phyloP scores from a whole-genome alignment of 1,139 yeast genomes.

The Sugiyamaella xylanicola region DNA sequence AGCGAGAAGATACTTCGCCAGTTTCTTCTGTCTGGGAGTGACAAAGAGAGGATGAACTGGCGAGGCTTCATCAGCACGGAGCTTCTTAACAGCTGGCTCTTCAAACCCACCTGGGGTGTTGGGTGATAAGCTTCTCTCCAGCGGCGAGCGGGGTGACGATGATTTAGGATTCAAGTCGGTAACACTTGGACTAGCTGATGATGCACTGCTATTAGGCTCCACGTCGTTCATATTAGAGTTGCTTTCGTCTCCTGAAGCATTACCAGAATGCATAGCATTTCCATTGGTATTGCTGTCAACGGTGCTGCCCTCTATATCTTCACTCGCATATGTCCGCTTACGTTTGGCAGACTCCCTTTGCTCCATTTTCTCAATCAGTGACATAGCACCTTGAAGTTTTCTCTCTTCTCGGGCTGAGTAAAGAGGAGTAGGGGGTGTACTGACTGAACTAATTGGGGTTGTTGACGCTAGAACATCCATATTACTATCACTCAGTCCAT shows the following conservation, averaged over 20 bases:
- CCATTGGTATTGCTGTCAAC: not conserved
- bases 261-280: not conserved
- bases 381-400: slow-evolving; percentile 37
- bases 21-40: slow-evolving; percentile 19
- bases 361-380: slow-evolving; percentile 34
- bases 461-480: not conserved
- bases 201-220: not conserved
- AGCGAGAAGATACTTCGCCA: slow-evolving; percentile 20
- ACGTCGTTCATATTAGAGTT: not conserved
- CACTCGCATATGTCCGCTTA: slow-evolving; percentile 8
- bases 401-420: slow-evolving; percentile 38
- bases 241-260: not conserved
- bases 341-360: slow-evolving; percentile 25
- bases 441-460: slow-evolving; percentile 1
- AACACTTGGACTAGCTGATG: not conserved
- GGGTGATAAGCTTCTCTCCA: slow-evolving; percentile 9
- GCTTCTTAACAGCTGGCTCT: slow-evolving; percentile 22
- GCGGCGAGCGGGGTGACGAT: not conserved
- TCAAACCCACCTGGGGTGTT: slow-evolving; percentile 5
- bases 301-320: slow-evolving; percentile 5
- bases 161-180: not conserved
- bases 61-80: slow-evolving; percentile 14
- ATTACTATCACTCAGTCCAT: slow-evolving; percentile 3
- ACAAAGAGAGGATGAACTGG: slow-evolving; percentile 5
- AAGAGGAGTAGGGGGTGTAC: slow-evolving; percentile 17